Base-by-base conservation (phyloP, 2,329 filamentous ascomycete species). In the Daldinia eschscholtzii region DNA sequence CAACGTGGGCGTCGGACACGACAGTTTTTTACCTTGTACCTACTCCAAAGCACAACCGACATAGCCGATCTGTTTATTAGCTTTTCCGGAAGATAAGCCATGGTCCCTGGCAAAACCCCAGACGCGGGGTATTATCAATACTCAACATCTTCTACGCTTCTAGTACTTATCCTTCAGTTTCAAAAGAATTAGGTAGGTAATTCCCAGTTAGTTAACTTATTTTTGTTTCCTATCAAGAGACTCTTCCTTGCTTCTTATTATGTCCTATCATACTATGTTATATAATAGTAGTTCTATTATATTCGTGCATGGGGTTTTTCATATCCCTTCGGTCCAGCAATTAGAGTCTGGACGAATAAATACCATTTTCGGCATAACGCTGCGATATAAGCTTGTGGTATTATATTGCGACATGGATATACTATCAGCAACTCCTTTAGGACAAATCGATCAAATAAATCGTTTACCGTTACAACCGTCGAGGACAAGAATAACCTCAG, bases 241-340 rank as follows among this genome's bases (percentile, higher is more conserved):
- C 13, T 28, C 15, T 26, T 50, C 7, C 44, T 50, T 26, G 10
- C 15, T 50, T 50, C 26, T 28, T 13, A n/a, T 28, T 42, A 35
- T 35, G 33, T 35, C 33, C 6, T 42, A 18, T 42, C 20, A 20
- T 42, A 18, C 4, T 20, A 18, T 39, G 15, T 39, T 39, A 39
- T 10, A 12, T 42, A 20, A 42, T 50, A 50, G 35, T 39, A 39
- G 35, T 15, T 39, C 35, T 39, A 39, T 39, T 7, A 35, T 65
- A 28, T 26, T 48, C 18, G 20, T 57, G 28, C 57, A 62, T 44
- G 59, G 59, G 58, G 30, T 53, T 62, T 59, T 59, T n/a, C 48
- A 58, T 67, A 23, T 23, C 20, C 60, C 59, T 59, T 61, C 41
- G 56, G 62, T 39, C 46, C 46, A 58, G 64, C 42, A 62, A 41